Percentiles rank a stretch among this genome's conserved stretches.
Conservation (phyloP, 1,284 basidiomycete genomes). For the Salmacisia buchloeana region DNA sequence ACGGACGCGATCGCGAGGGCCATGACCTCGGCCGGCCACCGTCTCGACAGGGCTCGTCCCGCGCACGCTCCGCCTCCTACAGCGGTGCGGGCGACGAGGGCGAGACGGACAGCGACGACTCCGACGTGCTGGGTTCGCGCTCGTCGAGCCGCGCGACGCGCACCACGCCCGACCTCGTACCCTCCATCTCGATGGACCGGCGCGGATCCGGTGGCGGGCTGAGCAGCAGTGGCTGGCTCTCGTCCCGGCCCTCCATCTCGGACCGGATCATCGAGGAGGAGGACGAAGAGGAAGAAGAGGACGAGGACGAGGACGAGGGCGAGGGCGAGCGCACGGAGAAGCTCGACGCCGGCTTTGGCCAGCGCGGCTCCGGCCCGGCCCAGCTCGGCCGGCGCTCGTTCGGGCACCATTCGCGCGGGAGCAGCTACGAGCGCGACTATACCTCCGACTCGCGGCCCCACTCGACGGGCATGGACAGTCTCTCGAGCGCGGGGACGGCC, state of each 20-base stretch:
- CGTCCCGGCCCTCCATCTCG: background rate
- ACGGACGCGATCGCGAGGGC: background rate
- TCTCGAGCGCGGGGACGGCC: conserved; percentile 7
- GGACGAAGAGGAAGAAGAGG: background rate
- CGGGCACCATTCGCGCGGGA: background rate
- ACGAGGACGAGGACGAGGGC: background rate
- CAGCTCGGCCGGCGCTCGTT: no score
- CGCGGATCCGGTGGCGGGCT: background rate
- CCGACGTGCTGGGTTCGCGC: conserved; percentile 2
- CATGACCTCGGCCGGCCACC: background rate
- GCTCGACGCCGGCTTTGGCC: background rate
- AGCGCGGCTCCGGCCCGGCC: no score
- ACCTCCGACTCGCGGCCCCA: background rate
- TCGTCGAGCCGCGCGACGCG: background rate
- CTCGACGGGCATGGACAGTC: background rate
- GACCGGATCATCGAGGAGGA: background rate
- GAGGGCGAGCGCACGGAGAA: background rate
- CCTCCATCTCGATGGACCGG: background rate
- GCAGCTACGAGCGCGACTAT: conserved; percentile 1
- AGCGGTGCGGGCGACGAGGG: background rate
- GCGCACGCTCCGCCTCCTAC: background rate
- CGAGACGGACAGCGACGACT: background rate
- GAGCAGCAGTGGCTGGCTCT: background rate
- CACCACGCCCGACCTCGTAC: background rate
- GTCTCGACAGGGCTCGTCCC: background rate